Conservation (phyloP, 2,329 filamentous ascomycete genomes). For the Cercospora zeae-maydis region DNA sequence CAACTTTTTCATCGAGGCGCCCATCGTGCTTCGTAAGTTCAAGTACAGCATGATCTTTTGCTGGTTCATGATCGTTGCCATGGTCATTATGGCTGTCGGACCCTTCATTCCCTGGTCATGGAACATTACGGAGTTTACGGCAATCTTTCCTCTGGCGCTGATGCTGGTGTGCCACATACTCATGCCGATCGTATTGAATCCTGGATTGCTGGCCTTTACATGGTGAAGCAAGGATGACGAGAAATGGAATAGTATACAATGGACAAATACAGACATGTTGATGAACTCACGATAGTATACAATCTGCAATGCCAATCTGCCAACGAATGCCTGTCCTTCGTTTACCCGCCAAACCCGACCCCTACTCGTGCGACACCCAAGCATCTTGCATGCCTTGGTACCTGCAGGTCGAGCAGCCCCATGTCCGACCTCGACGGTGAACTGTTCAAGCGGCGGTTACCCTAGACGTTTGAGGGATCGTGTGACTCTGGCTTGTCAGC, state of each 20-base stretch:
- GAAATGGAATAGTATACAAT: not conserved
- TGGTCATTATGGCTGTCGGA: slow-evolving; percentile 62
- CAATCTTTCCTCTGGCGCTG: slow-evolving; percentile 71
- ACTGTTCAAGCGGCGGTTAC: too few species aligned
- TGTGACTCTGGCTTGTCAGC: too few species aligned
- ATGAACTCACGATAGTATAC: not conserved
- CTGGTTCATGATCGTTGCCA: slow-evolving; percentile 55
- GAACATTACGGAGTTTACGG: slow-evolving; percentile 52
- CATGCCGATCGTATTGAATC: slow-evolving; percentile 69
- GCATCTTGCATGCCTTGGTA: too few species aligned
- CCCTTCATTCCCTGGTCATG: slow-evolving; percentile 61
- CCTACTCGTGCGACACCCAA: too few species aligned
- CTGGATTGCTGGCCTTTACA: slow-evolving; percentile 75
- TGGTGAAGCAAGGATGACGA: slow-evolving; percentile 50
- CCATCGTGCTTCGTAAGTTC: slow-evolving; percentile 74
- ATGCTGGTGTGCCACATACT: slow-evolving; percentile 67
- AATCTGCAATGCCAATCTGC: not conserved
- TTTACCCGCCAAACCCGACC: not conserved
- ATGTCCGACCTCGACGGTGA: too few species aligned
- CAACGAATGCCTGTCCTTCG: not conserved
- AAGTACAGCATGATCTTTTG: slow-evolving; percentile 67
- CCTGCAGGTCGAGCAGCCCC: too few species aligned
- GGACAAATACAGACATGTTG: not conserved
- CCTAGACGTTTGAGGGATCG: too few species aligned
- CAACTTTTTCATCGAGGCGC: slow-evolving; percentile 81